Base-by-base conservation (phyloP, 2,329 filamentous ascomycete genomes). In the Colletotrichum costaricense region DNA sequence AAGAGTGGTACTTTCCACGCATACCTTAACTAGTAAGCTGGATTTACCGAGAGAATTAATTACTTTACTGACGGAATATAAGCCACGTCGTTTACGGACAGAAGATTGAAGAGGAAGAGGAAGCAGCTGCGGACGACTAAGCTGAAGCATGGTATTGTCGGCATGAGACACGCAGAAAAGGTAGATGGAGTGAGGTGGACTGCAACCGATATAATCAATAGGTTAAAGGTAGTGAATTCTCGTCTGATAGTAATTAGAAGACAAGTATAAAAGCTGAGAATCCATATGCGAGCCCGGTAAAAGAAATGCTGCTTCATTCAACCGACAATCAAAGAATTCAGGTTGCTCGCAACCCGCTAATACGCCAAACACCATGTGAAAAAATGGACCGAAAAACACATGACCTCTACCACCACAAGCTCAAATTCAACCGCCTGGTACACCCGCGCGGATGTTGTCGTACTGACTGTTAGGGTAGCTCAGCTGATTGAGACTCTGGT, bases 381-480 rank as follows among this genome's bases (percentile, higher is more conserved):
- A n/a, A 49, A 22, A 49, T 1, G 8, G 42, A 49, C 19, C 8
- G 7, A 11, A 22, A 2, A 9, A n/a, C 30, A 49, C 42, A 22
- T 49, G 19, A 22, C 3, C 42, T 49, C 7, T 8, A 22, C 5
- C 7, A 33, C 2, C 30, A 55, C 46, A 42, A 19, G 5, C 16
- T 19, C 38, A 42, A 5, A 1, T 42, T 42, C 14, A 64, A 55
- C 46, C 49, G 3, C 62, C 62, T 16, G 62, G 62, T 6, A 64
- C 46, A 5, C 62, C 62, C 2, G 62, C 46, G n/a, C 62, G 62
- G 73, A 93, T 85, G 77, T 93, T 93, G 54, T 86, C 86, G 77
- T 90, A 93, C 77, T 85, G 84, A 73, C 89, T 92, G 0, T 78
- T 82, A 4, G 90, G 90, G 74, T 88, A 93, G 19, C 76, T 79